Evolutionary conservation across 257 asterid species (phyloP).

Genomic region (Forsythia viridissima): DNA sequence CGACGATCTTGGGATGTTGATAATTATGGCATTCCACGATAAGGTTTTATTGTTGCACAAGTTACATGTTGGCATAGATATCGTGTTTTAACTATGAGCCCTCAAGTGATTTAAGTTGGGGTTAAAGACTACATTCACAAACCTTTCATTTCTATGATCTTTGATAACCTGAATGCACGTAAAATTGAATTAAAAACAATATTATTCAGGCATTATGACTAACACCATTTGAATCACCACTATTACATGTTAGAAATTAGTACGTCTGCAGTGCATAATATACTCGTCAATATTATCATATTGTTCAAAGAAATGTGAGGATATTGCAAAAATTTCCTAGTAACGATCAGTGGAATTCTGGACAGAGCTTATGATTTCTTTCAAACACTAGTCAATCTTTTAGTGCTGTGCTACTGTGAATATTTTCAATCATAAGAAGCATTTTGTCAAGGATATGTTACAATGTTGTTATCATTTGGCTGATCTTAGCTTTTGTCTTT

Average conservation of each 20-base stretch:
- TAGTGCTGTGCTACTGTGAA: neutral
- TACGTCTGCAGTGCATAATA: too few species aligned
- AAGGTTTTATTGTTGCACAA: neutral
- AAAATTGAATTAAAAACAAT: too few species aligned
- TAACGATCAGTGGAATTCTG: neutral
- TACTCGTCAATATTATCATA: neutral
- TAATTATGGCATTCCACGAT: neutral
- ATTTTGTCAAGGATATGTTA: neutral
- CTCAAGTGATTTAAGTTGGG: too few species aligned
- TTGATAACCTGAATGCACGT: too few species aligned
- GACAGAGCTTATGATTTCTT: neutral
- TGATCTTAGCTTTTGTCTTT: neutral
- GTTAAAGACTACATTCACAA: too few species aligned
- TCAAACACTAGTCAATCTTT: neutral
- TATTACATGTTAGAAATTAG: neutral
- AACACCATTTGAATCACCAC: too few species aligned
- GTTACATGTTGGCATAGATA: too few species aligned
- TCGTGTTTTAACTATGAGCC: too few species aligned
- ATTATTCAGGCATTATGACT: too few species aligned
- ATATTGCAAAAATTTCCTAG: neutral
- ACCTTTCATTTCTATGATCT: too few species aligned
- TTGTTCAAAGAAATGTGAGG: neutral
- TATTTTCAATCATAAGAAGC: neutral
- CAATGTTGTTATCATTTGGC: neutral
- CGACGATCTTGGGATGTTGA: neutral